Base-by-base conservation (phyloP, 2,329 filamentous ascomycete genomes). In the Lomentospora prolificans region DNA sequence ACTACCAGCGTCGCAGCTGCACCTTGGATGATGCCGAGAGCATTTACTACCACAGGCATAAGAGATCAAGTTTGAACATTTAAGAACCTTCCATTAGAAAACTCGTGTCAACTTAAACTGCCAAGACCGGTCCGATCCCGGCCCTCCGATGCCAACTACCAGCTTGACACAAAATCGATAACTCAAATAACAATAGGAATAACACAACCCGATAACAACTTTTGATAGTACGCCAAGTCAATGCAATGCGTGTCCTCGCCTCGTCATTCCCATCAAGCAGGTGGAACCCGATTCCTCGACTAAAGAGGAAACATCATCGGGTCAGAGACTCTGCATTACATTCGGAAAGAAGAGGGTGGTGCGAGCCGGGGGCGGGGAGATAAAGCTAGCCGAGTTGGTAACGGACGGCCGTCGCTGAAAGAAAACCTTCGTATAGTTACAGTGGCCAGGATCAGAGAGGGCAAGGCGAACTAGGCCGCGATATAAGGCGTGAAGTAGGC, bases 281-380 rank as follows among this genome's bases (percentile, higher is more conserved):
- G 51, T 39, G 12, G 28, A 28, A 22, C 48, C 48, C 48, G 48
- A 51, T 28, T 51, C 19, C 28, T 31, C 48, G 14, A 51, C 10
- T 12, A 30, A 60, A 50, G 50, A 55, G 61, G 64, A 61, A 62
- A 66, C 65, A 66, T 65, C 10, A 36, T 24, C 22, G 72, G 72
- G 72, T 76, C 74, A 64, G 74, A 75, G 72, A 74, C 72, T 75
- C 69, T 64, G 69, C 63, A 65, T 64, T 64, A 66, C 62, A 61
- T 64, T 31, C 39, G 39, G 17, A 19, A 28, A 46, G 10, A 52
- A 14, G 52, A 55, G 14, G 46, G 46, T 6, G 6, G 39, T 50
- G 22, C 30, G 48, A 17, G 48, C 28, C 24, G 24, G 14, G n/a
- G 48, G 14, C 14, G 33, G 39, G 31, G 24, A 25, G 50, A 52